Evolutionary conservation across 1,139 yeast genomes (phyloP), one percentile per base, ranked within the genome.

Genomic region (Tardiomyces blankii): DNA sequence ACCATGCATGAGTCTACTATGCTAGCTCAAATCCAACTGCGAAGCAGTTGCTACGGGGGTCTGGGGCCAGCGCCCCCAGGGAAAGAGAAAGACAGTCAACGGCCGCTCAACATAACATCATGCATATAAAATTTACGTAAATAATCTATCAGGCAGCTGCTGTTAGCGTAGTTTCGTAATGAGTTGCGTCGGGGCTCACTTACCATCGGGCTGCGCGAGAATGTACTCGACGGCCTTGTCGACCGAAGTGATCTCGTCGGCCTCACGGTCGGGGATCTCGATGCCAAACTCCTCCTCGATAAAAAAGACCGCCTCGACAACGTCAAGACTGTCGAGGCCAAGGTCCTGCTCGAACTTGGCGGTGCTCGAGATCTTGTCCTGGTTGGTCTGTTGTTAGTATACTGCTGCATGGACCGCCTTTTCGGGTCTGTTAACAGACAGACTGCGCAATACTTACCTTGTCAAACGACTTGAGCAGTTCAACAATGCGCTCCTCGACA

Each of bases 281-380:
- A 74, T 70, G 52, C 68, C 65, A 56, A 69, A 69, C 53, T 69
- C 74, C 58, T 86, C 95, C 67, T 87, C 96, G 51, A 87, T 77
- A 58, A 86, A 94, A 87, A 87, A 86, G 40, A 87, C 77, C 40
- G 86, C 89, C 64, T 87, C 96, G 42, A 85, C 95, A 35, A 84
- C 82, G 60, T 87, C 96, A 61, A 87, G 76, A 30, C 91, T 82
- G 68, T 87, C 96, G 57, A 86, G 74, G 2, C 94, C 94, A 54
- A 87, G 74, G 62, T 87, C 95, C 54, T 76, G 79, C 41, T 78
- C 68, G 63, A 82, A 84, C 38, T 80, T 72, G 8, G 93, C 75
- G 16, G 69, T 67, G 47, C 78, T 77, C 19, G 75, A 68, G 56
- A 86, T 77, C 60, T 76, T 70, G 33, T 69, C 57, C 38, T 49